phyloP scores from a whole-genome alignment of 169 alveolate genomes.

The Eimeria zaria region DNA sequence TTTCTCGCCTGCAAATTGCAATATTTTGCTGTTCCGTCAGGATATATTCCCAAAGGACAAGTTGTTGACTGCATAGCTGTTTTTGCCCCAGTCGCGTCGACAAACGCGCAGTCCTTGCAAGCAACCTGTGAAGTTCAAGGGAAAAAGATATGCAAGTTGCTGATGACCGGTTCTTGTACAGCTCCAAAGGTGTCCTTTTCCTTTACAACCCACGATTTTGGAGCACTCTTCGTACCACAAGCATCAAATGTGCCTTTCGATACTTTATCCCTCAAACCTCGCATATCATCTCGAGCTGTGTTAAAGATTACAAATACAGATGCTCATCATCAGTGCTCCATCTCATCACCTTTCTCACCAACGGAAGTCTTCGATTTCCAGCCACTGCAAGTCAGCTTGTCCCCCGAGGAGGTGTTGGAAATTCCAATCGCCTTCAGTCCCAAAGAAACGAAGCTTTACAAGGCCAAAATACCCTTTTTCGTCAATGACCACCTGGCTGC shows the following conservation, averaged over 20 bases:
- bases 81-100: conserved; percentile 62
- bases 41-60: conserved; percentile 70
- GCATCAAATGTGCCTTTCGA: conserved; percentile 35
- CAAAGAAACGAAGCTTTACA: conserved; percentile 92
- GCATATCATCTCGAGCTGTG: conserved; percentile 81
- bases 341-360: conserved; percentile 93
- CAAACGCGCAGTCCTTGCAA: conserved; percentile 27
- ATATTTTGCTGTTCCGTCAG: conserved; percentile 14
- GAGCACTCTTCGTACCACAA: conserved; percentile 94
- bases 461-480: conserved; percentile 93
- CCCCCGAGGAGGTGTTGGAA: conserved; percentile 91
- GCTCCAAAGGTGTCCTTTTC: conserved; percentile 95
- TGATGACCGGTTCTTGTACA: conserved; percentile 92
- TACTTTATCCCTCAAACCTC: conserved; percentile 29
- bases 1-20: not conserved
- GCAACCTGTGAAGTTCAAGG: conserved; percentile 83
- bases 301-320: conserved; percentile 94
- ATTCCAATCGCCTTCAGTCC: conserved; percentile 96
- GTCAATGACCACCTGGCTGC: conserved; percentile 87
- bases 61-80: conserved; percentile 28
- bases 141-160: conserved; percentile 93
- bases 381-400: conserved; percentile 86
- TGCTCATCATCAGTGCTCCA: conserved; percentile 91
- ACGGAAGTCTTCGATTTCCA: conserved; percentile 88
- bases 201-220: conserved; percentile 94